Evolutionary conservation across 306 rosid species (phyloP).

Genomic region (Abrus precatorius): DNA sequence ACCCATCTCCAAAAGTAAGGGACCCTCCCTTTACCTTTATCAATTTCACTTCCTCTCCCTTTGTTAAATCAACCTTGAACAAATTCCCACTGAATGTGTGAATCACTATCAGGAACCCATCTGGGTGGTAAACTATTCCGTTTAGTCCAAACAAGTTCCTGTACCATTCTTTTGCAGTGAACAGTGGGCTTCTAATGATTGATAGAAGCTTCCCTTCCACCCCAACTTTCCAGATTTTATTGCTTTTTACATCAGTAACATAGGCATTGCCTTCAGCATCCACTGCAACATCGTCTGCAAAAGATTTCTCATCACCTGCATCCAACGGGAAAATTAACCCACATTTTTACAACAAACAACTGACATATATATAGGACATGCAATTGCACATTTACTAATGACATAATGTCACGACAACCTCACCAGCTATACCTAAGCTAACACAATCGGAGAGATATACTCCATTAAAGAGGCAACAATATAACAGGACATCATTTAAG

Average conservation of each 20-base stretch:
- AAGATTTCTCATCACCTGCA: conserved; percentile 79
- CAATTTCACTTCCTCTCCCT: conserved; percentile 73
- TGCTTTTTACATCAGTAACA: conserved; percentile 71
- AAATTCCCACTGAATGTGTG: conserved; percentile 82
- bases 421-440: conserved; percentile 15
- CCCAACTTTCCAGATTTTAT: conserved; percentile 90
- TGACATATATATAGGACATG: not conserved
- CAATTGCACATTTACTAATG: not conserved
- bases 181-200: conserved; percentile 69
- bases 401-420: conserved; percentile 2
- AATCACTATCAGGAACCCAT: conserved; percentile 75
- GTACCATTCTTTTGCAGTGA: conserved; percentile 81
- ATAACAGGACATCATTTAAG: not conserved
- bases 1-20: conserved; percentile 79
- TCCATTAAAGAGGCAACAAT: conserved; percentile 19
- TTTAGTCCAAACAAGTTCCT: conserved; percentile 76
- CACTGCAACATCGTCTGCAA: conserved; percentile 86
- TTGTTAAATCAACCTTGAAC: conserved; percentile 72
- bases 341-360: not conserved
- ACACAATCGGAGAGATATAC: conserved; percentile 7
- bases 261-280: conserved; percentile 92
- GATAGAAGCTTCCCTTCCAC: conserved; percentile 69
- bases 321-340: not conserved
- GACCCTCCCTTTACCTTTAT: conserved; percentile 66
- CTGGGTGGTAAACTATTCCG: conserved; percentile 93